Evolutionary conservation across 108 stramenopile genomes (phyloP).

Genomic region (Bacterosira constricta): DNA sequence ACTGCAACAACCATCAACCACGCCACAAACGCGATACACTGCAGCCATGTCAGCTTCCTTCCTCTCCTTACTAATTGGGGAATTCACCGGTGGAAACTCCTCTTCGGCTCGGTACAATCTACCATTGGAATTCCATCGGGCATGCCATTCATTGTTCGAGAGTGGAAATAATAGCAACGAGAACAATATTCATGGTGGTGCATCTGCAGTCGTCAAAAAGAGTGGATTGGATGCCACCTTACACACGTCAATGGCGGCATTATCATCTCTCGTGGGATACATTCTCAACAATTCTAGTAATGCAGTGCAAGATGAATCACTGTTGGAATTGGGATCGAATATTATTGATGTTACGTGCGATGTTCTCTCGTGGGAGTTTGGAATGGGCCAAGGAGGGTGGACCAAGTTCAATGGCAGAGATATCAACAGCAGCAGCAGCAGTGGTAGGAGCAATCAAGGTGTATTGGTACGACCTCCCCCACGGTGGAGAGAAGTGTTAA

Average conservation of each 20-base stretch:
- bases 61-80: constrained; percentile 60
- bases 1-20: neutral
- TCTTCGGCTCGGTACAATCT: constrained; percentile 61
- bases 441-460: constrained; percentile 11
- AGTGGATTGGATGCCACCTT: constrained; percentile 44
- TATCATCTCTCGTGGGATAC: constrained; percentile 32
- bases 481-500: constrained; percentile 61
- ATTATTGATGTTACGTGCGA: constrained; percentile 64
- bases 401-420: too few species aligned
- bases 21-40: constrained; percentile 23
- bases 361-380: constrained; percentile 81
- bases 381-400: constrained; percentile 55
- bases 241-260: constrained; percentile 31
- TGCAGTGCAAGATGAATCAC: constrained; percentile 10
- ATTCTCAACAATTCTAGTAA: constrained; percentile 25
- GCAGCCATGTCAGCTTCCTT: constrained; percentile 56
- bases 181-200: neutral
- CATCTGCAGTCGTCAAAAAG: too few species aligned
- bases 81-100: constrained; percentile 73
- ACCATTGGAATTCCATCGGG: constrained; percentile 77
- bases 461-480: constrained; percentile 64
- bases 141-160: constrained; percentile 66
- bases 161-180: constrained; percentile 17
- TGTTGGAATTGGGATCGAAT: constrained; percentile 46
- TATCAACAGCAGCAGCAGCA: constrained; percentile 18